Conservation (phyloP, 495 filamentous ascomycete genomes). For the Haplographium delicatum region DNA sequence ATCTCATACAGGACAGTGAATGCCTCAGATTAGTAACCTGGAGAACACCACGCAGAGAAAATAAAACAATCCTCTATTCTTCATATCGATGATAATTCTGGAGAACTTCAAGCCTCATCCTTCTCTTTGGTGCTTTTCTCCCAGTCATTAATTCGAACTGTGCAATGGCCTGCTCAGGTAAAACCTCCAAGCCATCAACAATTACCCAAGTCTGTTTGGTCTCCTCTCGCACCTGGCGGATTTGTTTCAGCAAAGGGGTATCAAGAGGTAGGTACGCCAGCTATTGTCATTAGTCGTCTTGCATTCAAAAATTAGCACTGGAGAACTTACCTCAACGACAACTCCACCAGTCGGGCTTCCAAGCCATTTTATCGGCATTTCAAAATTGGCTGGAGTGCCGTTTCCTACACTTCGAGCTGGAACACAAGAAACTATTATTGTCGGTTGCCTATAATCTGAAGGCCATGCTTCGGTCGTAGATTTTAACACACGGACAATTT, state of each 20-base stretch:
- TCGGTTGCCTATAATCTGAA: conserved; percentile 54
- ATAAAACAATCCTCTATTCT: background rate
- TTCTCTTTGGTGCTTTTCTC: conserved; percentile 65
- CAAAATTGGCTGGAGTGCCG: conserved; percentile 64
- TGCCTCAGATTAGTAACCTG: too few species aligned
- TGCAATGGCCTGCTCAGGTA: conserved; percentile 76
- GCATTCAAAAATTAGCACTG: conserved; percentile 8
- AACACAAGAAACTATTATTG: conserved; percentile 73
- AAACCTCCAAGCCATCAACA: conserved; percentile 74
- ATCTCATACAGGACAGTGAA: too few species aligned
- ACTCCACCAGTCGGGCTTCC: conserved; percentile 73
- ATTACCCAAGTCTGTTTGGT: conserved; percentile 66
- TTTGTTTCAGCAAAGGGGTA: conserved; percentile 65
- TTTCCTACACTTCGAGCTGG: conserved; percentile 60
- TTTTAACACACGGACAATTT: conserved; percentile 55
- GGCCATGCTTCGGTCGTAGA: conserved; percentile 64
- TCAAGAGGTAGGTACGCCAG: conserved; percentile 69
- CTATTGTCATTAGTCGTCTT: conserved; percentile 30
- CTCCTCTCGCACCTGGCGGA: conserved; percentile 50
- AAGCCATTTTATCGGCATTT: conserved; percentile 70
- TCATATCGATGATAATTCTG: conserved; percentile 40
- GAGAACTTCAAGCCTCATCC: conserved; percentile 68
- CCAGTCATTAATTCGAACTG: conserved; percentile 82
- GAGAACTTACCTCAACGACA: conserved; percentile 58
- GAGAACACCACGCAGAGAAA: too few species aligned